Evolutionary conservation across 371 early-diverging fungal genomes (phyloP).

Genomic region (Dichotomocladium elegans): DNA sequence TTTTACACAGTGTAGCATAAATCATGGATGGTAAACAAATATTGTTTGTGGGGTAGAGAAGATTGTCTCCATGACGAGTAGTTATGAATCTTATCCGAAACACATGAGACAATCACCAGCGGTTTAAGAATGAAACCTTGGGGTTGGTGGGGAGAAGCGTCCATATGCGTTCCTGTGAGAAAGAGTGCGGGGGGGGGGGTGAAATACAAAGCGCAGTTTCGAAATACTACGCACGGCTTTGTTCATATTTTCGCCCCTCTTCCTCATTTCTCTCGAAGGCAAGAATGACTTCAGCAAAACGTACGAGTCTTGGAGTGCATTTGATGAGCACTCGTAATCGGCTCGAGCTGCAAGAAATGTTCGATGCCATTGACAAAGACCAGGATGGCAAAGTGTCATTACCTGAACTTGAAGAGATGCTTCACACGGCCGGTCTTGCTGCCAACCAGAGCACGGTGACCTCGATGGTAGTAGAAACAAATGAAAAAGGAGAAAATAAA

Average conservation of each 20-base stretch:
- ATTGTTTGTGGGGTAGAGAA: no score
- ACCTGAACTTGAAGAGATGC: conserved; percentile 25
- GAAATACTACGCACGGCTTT: background rate
- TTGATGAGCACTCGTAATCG: conserved; percentile 31
- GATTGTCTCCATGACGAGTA: no score
- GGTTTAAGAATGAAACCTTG: no score
- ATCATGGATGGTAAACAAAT: no score
- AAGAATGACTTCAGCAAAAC: conserved; percentile 15
- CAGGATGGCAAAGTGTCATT: conserved; percentile 30
- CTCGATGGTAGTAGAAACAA: conserved; percentile 19
- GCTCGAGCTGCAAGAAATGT: conserved; percentile 31
- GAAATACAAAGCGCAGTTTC: conserved; percentile 1
- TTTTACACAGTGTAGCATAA: no score
- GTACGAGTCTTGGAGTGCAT: conserved; percentile 32
- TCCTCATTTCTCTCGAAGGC: background rate
- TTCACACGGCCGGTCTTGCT: conserved; percentile 25
- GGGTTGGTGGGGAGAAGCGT: no score
- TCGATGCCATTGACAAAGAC: conserved; percentile 36
- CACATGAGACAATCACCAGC: conserved; percentile 4
- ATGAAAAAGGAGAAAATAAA: conserved; percentile 1
- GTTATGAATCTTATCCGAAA: no score
- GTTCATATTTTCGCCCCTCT: background rate
- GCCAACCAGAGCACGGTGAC: conserved; percentile 5
- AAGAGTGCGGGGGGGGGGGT: no score
- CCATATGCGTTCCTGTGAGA: no score